A percentile compares a stretch with the other conserved stretches of the same genome.
These are phyloP conservation scores for Metarhizium brunneum DNA, from an alignment of 2,329 filamentous ascomycete species.

Conservation along the genomic window DNA sequence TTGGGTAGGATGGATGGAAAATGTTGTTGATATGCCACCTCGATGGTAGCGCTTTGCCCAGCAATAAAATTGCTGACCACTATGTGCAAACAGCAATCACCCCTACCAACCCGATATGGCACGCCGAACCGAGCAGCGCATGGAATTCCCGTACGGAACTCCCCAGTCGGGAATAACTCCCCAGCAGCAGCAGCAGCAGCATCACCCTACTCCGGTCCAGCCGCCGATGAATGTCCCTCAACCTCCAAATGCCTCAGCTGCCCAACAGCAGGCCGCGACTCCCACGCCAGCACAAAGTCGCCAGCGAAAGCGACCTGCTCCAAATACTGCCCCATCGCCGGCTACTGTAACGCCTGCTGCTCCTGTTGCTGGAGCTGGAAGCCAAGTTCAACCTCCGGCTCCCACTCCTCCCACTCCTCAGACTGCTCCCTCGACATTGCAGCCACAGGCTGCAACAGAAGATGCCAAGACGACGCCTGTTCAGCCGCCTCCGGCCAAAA, in stretches of 20 bases:
- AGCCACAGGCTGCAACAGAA: conserved; percentile 19
- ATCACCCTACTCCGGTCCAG: conserved; percentile 30
- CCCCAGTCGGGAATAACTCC: conserved; percentile 29
- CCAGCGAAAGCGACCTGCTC: conserved; percentile 32
- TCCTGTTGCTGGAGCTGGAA: conserved; percentile 21
- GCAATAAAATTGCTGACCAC: conserved; percentile 16
- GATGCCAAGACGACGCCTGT: conserved; percentile 20
- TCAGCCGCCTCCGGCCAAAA: conserved; percentile 60
- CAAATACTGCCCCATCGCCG: conserved; percentile 28
- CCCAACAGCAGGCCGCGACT: conserved; percentile 28
- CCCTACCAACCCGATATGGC: conserved; percentile 43
- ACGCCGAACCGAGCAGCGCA: conserved; percentile 30
- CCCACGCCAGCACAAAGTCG: conserved; percentile 29
- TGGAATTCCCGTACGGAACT: conserved; percentile 32
- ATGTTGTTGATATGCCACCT: background rate
- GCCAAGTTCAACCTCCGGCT: conserved; percentile 22
- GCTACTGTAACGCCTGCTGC: conserved; percentile 23
- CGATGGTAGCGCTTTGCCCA: background rate
- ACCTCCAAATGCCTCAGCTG: conserved; percentile 17
- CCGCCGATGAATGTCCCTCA: conserved; percentile 36
- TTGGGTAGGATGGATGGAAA: background rate
- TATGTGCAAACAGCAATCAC: conserved; percentile 28
- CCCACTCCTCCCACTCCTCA: conserved; percentile 22
- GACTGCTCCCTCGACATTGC: conserved; percentile 15
- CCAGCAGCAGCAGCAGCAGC: conserved; percentile 24